Evolutionary conservation across 2,329 filamentous ascomycete species (phyloP).

Genomic region (Cladophialophora immunda): DNA sequence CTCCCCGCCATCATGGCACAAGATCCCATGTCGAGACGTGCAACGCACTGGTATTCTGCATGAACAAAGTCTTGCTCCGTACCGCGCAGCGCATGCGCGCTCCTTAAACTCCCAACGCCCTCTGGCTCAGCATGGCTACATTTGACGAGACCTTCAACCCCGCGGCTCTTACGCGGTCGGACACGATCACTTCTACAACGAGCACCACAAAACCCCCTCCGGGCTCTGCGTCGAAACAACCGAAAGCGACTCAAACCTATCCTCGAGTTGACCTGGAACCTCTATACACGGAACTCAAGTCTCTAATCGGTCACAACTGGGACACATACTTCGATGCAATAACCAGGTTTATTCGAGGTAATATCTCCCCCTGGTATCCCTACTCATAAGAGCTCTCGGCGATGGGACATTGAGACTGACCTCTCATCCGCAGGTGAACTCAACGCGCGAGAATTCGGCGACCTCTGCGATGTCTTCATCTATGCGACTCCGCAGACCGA

Average conservation of each 20-base stretch:
- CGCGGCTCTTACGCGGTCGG: conserved; percentile 43
- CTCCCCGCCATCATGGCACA: not conserved
- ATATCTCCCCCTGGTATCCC: conserved; percentile 27
- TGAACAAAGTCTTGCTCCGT: conserved; percentile 7
- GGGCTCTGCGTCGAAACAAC: conserved; percentile 52
- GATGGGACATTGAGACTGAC: conserved; percentile 20
- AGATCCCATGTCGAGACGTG: not conserved
- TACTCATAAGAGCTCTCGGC: not conserved
- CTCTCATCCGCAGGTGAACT: conserved; percentile 58
- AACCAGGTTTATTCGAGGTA: conserved; percentile 66
- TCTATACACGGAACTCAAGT: conserved; percentile 68
- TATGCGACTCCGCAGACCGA: conserved; percentile 60
- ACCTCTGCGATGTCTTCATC: conserved; percentile 65
- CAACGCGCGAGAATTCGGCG: conserved; percentile 68
- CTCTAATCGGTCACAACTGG: conserved; percentile 67
- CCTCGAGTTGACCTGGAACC: conserved; percentile 71
- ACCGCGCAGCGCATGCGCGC: conserved; percentile 21
- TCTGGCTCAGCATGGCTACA: conserved; percentile 31
- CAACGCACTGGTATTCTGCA: not conserved
- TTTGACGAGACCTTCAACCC: conserved; percentile 46
- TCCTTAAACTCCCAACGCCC: not conserved
- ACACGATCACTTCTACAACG: conserved; percentile 37
- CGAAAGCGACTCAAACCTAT: conserved; percentile 61
- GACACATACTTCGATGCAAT: conserved; percentile 67
- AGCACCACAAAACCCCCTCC: conserved; percentile 34